Base-by-base conservation (phyloP, 805 yeast species). In the Yarrowia sp. region DNA sequence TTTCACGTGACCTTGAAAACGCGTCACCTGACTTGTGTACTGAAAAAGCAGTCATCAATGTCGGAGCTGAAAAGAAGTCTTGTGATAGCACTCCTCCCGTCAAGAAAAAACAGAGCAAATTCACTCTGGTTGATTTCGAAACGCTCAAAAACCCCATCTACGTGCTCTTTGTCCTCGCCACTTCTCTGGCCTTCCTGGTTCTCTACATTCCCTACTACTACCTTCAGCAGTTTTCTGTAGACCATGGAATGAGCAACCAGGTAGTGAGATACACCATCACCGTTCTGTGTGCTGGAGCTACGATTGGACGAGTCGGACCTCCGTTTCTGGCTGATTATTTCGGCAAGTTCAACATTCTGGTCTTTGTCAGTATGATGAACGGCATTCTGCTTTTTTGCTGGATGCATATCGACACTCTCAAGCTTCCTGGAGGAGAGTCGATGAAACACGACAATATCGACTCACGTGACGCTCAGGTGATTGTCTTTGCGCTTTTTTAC, bases 261-360 rank as follows among this genome's bases (percentile, higher is more conserved):
- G 47, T 68, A 18, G 66, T 71, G 9, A 65, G 67, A 42, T 70
- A 69, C 53, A 65, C 71, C 33, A 67, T 72, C 28, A 66, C 75
- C 1, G 65, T 70, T 51, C 50, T 69, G 15, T 70, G 70, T 44
- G 72, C 73, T 13, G 74, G 71, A 10, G 70, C 83, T 66, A 70
- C 77, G 1, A 70, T 83, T 41, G 86, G 86, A 4, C 74, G 87
- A 53, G 77, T 84, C 4, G 66, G 72, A 7, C 77, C 84, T 38
- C 85, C 86, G 0, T 68, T 74, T 43, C 15, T 78, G 14, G 85
- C 81, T 17, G 86, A 84, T 69, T 71, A 67, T 15, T 57, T 77
- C 39, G 87, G 87, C 4, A 73, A 84, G 45, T 70, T 76, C 65
- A 83, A 82, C 53, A 70, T 73, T n/a, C 68, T 75, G 18, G 66